phyloP scores from a whole-genome alignment of 306 rosid species.

The Malus sieversii region DNA sequence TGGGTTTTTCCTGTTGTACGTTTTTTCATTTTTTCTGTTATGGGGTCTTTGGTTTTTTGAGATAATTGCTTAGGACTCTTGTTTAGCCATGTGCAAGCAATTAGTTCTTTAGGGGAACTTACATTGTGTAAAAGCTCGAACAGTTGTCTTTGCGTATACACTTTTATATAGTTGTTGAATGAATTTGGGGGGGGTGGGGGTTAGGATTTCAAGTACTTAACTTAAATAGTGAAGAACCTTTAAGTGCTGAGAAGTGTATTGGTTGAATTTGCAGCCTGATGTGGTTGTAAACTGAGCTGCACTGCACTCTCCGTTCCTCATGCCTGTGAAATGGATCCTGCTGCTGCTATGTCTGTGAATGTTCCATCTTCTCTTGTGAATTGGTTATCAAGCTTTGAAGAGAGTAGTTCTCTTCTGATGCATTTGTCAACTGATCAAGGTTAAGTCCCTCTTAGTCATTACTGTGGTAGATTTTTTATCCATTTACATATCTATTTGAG shows the following conservation, averaged over 20 bases:
- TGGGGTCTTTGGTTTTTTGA: not conserved
- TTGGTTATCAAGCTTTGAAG: slow-evolving; percentile 62
- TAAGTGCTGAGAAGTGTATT: slow-evolving; percentile 23
- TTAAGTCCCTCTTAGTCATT: slow-evolving; percentile 5
- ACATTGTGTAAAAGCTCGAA: not conserved
- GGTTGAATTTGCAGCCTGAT: slow-evolving; percentile 58
- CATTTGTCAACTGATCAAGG: slow-evolving; percentile 97
- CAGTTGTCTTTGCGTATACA: not conserved
- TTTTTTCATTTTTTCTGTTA: not conserved
- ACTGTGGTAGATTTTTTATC: not conserved
- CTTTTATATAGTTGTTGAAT: not conserved
- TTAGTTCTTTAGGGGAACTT: not conserved
- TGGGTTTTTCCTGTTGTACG: not conserved
- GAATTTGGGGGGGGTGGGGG: not conserved
- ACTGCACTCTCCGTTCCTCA: slow-evolving; percentile 89
- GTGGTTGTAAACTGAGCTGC: slow-evolving; percentile 84
- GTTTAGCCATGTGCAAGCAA: not conserved
- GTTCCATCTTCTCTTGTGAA: slow-evolving; percentile 72
- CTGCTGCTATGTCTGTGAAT: slow-evolving; percentile 64
- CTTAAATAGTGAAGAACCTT: not conserved
- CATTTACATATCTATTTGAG: not conserved
- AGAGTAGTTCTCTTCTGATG: slow-evolving; percentile 44
- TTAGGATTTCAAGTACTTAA: not conserved
- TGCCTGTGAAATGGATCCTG: slow-evolving; percentile 71
- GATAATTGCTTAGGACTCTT: not conserved